Percentiles rank a stretch among this genome's conserved stretches.
These are phyloP conservation scores for Phytophthora uliginosa DNA, from an alignment of 352 stramenopile species.

Conservation along the genomic window DNA sequence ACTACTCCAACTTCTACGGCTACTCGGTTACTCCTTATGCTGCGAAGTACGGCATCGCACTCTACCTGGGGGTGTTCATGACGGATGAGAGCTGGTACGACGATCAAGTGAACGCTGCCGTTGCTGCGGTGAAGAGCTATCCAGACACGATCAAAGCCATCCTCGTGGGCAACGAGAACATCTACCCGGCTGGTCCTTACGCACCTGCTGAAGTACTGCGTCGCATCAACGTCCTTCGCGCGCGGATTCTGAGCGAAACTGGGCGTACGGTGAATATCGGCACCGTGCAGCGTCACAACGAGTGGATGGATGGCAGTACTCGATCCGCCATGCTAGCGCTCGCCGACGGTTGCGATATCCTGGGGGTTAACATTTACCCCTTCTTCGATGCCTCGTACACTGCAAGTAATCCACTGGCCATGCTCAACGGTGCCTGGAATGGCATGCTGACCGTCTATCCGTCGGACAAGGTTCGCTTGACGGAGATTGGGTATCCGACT, in stretches of 20 bases:
- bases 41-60: constrained; percentile 53
- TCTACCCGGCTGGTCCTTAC: constrained; percentile 57
- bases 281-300: constrained; percentile 74
- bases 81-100: constrained; percentile 73
- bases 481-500: constrained; percentile 74
- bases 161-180: constrained; percentile 84
- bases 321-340: constrained; percentile 56
- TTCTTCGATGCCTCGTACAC: constrained; percentile 80
- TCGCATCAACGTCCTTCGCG: constrained; percentile 44
- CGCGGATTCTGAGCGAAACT: constrained; percentile 36
- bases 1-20: constrained; percentile 82
- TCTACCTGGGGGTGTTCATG: constrained; percentile 87
- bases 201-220: constrained; percentile 45
- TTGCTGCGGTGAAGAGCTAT: constrained; percentile 59
- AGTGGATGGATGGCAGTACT: constrained; percentile 56
- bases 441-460: constrained; percentile 59
- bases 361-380: constrained; percentile 86
- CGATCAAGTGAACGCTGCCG: constrained; percentile 53
- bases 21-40: constrained; percentile 53
- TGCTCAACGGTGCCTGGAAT: constrained; percentile 74
- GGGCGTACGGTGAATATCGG: constrained; percentile 61
- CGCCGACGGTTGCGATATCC: constrained; percentile 66
- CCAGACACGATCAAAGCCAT: constrained; percentile 66
- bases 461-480: constrained; percentile 65
- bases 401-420: constrained; percentile 43